Percentiles rank a stretch among this genome's conserved stretches.
phyloP scores from a whole-genome alignment of 2,329 filamentous ascomycete genomes.

The Fusarium paranaense region DNA sequence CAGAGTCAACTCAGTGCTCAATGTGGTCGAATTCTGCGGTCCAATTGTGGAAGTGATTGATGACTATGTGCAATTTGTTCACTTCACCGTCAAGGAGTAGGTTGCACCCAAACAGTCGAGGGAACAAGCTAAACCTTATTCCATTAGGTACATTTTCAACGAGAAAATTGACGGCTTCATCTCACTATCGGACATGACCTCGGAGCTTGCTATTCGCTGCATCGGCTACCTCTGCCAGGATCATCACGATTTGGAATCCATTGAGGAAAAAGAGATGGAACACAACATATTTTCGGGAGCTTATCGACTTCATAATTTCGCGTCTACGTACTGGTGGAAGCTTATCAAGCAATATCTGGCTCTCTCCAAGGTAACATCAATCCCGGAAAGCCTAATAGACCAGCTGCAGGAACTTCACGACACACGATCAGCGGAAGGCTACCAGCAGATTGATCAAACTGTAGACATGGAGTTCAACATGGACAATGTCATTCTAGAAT shows the following conservation, averaged over 20 bases:
- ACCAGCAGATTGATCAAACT: neutral
- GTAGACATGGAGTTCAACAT: neutral
- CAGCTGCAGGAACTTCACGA: neutral
- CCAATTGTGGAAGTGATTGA: constrained; percentile 19
- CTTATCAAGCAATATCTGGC: neutral
- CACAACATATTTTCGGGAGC: neutral
- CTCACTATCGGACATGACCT: neutral
- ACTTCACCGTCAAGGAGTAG: constrained; percentile 23
- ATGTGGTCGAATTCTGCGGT: constrained; percentile 8
- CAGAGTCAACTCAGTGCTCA: neutral
- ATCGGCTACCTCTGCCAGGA: neutral
- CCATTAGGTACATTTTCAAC: constrained; percentile 2
- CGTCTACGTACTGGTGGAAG: neutral
- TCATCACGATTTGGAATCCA: neutral
- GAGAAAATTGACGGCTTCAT: neutral
- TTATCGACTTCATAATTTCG: neutral
- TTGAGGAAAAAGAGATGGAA: neutral
- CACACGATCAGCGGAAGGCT: neutral
- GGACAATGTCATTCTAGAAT: neutral
- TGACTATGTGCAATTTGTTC: constrained; percentile 21
- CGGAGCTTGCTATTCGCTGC: neutral
- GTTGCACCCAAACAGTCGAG: neutral
- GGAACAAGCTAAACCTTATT: neutral
- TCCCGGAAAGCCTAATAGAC: neutral
- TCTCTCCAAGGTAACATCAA: neutral